phyloP scores from a whole-genome alignment of 495 filamentous ascomycete genomes.

The Darksidea phi region DNA sequence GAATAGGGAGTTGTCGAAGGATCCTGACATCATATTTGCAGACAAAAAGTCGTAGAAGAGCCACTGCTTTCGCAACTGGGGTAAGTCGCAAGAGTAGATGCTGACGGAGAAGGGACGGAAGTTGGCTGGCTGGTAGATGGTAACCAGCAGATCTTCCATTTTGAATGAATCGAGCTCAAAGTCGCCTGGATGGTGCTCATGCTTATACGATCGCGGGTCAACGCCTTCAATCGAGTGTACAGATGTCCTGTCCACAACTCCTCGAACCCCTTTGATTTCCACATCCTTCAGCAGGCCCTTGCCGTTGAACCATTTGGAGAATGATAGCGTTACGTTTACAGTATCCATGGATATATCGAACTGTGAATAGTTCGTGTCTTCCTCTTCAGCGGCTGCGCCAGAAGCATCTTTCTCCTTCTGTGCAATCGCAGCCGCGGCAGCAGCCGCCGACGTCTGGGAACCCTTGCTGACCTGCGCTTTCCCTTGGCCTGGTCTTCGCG shows the following conservation, averaged over 20 bases:
- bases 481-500: slow-evolving; percentile 77
- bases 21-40: slow-evolving; percentile 92
- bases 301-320: slow-evolving; percentile 96
- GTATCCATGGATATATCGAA: slow-evolving; percentile 94
- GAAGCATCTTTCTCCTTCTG: slow-evolving; percentile 49
- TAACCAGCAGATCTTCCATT: slow-evolving; percentile 88
- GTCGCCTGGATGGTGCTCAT: slow-evolving; percentile 86
- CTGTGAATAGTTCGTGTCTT: slow-evolving; percentile 95
- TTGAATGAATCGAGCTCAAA: slow-evolving; percentile 97
- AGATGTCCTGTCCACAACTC: slow-evolving; percentile 86
- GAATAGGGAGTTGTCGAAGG: slow-evolving; percentile 92
- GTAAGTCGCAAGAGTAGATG: slow-evolving; percentile 92
- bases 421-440: slow-evolving; percentile 63
- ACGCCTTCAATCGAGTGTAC: slow-evolving; percentile 68
- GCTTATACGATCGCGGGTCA: slow-evolving; percentile 82
- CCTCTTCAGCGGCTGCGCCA: slow-evolving; percentile 57
- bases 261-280: slow-evolving; percentile 90
- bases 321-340: slow-evolving; percentile 95
- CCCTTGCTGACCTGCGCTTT: slow-evolving; percentile 83
- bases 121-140: slow-evolving; percentile 81
- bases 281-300: slow-evolving; percentile 90
- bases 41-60: slow-evolving; percentile 96
- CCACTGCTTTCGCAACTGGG: slow-evolving; percentile 91
- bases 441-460: slow-evolving; percentile 80
- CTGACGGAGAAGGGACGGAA: slow-evolving; percentile 94